Base-by-base conservation (phyloP, 1,139 yeast species). In the Diutina pseudorugosa region DNA sequence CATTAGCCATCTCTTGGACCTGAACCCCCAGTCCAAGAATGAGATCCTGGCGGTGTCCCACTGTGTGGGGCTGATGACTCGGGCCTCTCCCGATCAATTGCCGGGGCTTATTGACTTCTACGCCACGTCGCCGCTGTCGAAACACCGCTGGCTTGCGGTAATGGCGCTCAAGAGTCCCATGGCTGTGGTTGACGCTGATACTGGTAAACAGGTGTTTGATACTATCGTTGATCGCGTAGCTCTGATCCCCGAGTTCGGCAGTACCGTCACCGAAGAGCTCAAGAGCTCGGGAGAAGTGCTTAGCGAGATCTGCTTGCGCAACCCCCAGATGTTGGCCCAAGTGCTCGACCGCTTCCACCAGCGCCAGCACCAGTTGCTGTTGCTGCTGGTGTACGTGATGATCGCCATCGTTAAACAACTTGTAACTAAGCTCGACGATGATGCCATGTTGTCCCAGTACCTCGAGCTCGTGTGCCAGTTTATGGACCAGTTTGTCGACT, bases 401-500 rank as follows among this genome's bases (percentile, higher is more conserved):
- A 33, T 33, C 21, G 42, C 41, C n/a, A 47, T 47, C n/a, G 50
- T 20, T n/a, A 47, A 47, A 30, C 50, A 33, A 12, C 33, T 36
- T 7, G 30, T 20, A 12, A 33, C 50, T 36, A 33, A 14, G 11
- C 27, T 36, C 14, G 49, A 45, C 5, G 49, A 45, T 12, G 41
- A 27, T 9, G n/a, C 19, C 20, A 16, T 16, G 6, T 27, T 45
- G 7, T 14, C 49, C 8, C 20, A 45, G 16, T 45, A 23, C 11
- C 21, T 45, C 14, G 2, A 21, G 23, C 12, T 45, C 18, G 49
- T 45, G 49, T 18, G 14, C 12, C 18, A n/a, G 11, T 12, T 27
- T 14, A 27, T 45, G 41, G 30, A 43, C 25, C 16, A 5, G 27
- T 61, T 68, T 41, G 52, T 65, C 52, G 67, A 70, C 59, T 64